A percentile compares a stretch with the other conserved stretches of the same genome.
Evolutionary conservation across 768 basidiomycete genomes (phyloP).

Genomic region (Rhodocollybia butyracea): DNA sequence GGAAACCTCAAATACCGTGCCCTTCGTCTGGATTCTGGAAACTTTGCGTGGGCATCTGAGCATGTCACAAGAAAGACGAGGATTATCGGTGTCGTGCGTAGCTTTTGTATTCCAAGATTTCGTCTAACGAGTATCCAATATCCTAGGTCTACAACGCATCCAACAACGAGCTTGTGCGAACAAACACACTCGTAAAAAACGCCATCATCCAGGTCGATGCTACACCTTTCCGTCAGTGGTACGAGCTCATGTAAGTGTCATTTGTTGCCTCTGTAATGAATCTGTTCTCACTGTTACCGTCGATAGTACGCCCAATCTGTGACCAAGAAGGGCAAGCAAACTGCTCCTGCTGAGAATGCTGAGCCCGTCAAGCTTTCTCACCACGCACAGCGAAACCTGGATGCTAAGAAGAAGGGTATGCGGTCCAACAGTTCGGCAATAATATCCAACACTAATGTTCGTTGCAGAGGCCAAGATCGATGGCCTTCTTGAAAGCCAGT

Average conservation of each 20-base stretch:
- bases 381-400: conserved; percentile 83
- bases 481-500: conserved; percentile 82
- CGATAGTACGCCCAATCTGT: conserved; percentile 90
- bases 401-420: conserved; percentile 92
- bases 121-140: neutral
- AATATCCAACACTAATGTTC: neutral
- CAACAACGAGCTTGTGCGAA: conserved; percentile 99
- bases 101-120: neutral
- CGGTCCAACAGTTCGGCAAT: conserved; percentile 10
- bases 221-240: conserved; percentile 99
- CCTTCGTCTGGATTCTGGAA: conserved; percentile 92
- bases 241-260: conserved; percentile 87
- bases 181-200: conserved; percentile 97
- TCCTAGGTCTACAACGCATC: conserved; percentile 97
- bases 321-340: conserved; percentile 82
- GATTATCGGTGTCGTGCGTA: conserved; percentile 89
- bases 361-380: conserved; percentile 81
- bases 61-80: conserved; percentile 93
- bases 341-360: conserved; percentile 41
- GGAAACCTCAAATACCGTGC: conserved; percentile 96
- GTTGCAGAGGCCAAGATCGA: conserved; percentile 85
- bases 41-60: conserved; percentile 99
- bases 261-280: neutral
- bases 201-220: conserved; percentile 98
- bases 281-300: neutral